phyloP scores from a whole-genome alignment of 2,329 filamentous ascomycete species.

The Daldinia sp. region DNA sequence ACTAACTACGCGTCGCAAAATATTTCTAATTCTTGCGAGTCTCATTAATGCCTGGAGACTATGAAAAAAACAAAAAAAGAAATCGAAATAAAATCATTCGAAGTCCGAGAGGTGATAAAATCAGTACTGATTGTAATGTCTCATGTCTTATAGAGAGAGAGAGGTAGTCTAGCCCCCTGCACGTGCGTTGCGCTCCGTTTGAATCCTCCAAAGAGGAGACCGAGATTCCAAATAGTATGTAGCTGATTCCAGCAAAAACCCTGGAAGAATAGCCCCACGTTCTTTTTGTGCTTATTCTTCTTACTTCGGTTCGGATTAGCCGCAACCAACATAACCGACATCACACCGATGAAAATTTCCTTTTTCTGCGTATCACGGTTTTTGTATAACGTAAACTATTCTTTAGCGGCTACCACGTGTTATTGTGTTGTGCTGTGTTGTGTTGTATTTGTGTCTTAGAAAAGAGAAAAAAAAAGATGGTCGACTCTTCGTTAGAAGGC shows the following conservation, averaged over 20 bases:
- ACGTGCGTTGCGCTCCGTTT: neutral
- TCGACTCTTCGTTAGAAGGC: neutral
- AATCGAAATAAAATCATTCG: neutral
- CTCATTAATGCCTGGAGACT: neutral
- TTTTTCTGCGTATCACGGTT: neutral
- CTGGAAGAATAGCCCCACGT: conserved; percentile 27
- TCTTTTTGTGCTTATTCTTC: neutral
- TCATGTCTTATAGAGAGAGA: neutral
- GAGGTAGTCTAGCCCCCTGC: neutral
- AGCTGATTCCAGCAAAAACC: conserved; percentile 3
- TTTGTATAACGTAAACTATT: neutral
- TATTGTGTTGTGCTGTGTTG: neutral
- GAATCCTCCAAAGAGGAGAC: conserved; percentile 28
- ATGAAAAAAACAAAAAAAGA: too few species aligned
- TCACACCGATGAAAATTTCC: neutral
- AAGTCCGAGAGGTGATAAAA: neutral
- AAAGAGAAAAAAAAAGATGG: neutral
- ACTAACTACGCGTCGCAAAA: neutral
- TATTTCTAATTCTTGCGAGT: neutral
- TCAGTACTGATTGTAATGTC: neutral
- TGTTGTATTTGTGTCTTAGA: neutral
- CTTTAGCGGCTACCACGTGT: too few species aligned
- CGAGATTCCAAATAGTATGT: conserved; percentile 35
- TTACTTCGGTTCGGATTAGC: neutral
- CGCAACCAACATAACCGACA: too few species aligned